These are phyloP conservation scores for Sinapis alba DNA, from an alignment of 441 rosid species.

Conservation along the genomic window DNA sequence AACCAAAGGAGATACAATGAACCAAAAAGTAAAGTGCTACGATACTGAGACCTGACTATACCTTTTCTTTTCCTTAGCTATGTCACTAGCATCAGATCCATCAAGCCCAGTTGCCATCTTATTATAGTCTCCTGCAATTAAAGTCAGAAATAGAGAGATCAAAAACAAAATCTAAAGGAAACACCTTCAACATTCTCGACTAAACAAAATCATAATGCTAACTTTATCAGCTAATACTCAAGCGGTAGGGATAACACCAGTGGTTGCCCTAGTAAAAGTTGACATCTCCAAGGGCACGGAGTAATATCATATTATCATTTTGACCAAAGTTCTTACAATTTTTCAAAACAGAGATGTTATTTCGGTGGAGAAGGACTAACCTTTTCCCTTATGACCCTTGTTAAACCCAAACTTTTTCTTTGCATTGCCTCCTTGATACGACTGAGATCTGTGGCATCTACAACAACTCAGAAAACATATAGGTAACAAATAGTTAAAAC, in stretches of 20 bases:
- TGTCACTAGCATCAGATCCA: slow-evolving; percentile 36
- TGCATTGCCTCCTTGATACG: slow-evolving; percentile 44
- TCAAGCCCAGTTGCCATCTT: slow-evolving; percentile 41
- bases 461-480: slow-evolving; percentile 33
- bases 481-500: slow-evolving; percentile 13
- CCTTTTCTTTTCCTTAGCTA: slow-evolving; percentile 58
- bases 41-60: slow-evolving; percentile 41
- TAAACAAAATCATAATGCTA: background rate
- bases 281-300: background rate
- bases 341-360: background rate
- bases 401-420: slow-evolving; percentile 54
- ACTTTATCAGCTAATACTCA: background rate
- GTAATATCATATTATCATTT: too few species aligned
- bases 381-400: slow-evolving; percentile 53
- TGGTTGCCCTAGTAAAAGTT: background rate
- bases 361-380: slow-evolving; percentile 40
- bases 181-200: background rate
- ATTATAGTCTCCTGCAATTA: too few species aligned
- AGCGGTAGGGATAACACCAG: too few species aligned
- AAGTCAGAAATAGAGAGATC: slow-evolving; percentile 6
- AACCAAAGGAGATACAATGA: background rate
- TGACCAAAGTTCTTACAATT: too few species aligned
- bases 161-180: background rate
- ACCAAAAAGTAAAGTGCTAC: background rate
- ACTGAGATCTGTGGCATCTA: slow-evolving; percentile 61